Percentiles rank a stretch among this genome's conserved stretches.
Conservation (phyloP, 257 asterid genomes). For the Jaltomata sinuosa region DNA sequence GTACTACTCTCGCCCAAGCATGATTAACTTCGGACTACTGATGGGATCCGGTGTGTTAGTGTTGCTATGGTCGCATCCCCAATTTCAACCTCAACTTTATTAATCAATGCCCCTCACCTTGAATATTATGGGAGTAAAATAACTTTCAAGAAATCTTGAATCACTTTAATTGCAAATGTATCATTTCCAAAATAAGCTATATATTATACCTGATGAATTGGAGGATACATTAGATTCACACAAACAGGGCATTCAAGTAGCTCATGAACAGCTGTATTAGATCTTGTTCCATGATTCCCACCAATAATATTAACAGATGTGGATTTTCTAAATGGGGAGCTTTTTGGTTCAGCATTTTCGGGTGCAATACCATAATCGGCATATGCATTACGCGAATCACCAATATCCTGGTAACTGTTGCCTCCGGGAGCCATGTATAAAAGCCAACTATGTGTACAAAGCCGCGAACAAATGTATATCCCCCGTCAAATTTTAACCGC, state of each 20-base stretch:
- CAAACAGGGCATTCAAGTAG: slow-evolving; percentile 73
- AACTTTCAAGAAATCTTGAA: neutral
- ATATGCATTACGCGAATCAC: slow-evolving; percentile 17
- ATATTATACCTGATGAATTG: slow-evolving; percentile 57
- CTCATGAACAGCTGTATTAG: slow-evolving; percentile 60
- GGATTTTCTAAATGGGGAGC: slow-evolving; percentile 36
- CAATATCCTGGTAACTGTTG: slow-evolving; percentile 25
- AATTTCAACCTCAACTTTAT: neutral
- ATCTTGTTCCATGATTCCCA: slow-evolving; percentile 29
- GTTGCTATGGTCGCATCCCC: neutral
- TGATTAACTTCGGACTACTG: neutral
- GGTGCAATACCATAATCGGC: slow-evolving; percentile 32
- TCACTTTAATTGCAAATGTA: neutral
- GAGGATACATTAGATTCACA: slow-evolving; percentile 63
- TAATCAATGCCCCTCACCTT: neutral
- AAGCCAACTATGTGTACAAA: neutral
- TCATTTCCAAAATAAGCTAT: neutral
- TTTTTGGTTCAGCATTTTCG: slow-evolving; percentile 35
- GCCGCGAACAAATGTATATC: slow-evolving; percentile 6
- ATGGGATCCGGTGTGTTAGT: neutral
- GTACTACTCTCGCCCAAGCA: neutral
- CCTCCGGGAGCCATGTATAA: slow-evolving; percentile 45
- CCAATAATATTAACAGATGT: slow-evolving; percentile 17
- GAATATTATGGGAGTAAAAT: neutral
- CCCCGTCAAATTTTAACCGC: neutral